A percentile compares a stretch with the other conserved stretches of the same genome.
Evolutionary conservation across 129 eudicot genomes (phyloP).

Genomic region (Rutidosis leptorrhynchoides): DNA sequence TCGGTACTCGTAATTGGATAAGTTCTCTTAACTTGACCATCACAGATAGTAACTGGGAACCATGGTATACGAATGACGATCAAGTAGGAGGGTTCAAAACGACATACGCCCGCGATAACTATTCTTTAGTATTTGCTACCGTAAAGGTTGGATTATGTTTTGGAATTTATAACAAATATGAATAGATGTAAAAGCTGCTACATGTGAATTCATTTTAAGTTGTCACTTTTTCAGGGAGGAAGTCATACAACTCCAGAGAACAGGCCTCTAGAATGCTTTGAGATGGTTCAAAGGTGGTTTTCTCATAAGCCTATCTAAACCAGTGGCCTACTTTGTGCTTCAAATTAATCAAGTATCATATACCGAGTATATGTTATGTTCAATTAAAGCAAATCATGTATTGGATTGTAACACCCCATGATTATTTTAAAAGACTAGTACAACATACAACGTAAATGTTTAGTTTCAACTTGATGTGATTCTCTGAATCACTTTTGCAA

Average conservation of each 20-base stretch:
- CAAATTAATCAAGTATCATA: background rate
- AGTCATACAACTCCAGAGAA: slow-evolving; percentile 15
- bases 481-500: no score
- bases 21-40: slow-evolving; percentile 16
- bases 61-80: slow-evolving; percentile 10
- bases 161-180: no score
- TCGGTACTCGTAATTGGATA: slow-evolving; percentile 24
- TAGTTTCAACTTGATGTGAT: no score
- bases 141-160: slow-evolving; percentile 3
- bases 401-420: no score
- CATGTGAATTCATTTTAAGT: background rate
- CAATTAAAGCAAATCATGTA: no score
- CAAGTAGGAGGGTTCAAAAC: slow-evolving; percentile 23
- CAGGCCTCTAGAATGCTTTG: slow-evolving; percentile 18
- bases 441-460: no score
- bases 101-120: background rate
- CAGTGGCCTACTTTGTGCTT: background rate
- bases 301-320: background rate
- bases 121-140: slow-evolving; percentile 13
- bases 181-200: background rate
- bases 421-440: no score
- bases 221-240: slow-evolving; percentile 4
- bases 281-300: slow-evolving; percentile 19
- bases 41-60: slow-evolving; percentile 23
- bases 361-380: no score